Evolutionary conservation across 2,329 filamentous ascomycete genomes (phyloP).

Genomic region (Myriangium duriaei): DNA sequence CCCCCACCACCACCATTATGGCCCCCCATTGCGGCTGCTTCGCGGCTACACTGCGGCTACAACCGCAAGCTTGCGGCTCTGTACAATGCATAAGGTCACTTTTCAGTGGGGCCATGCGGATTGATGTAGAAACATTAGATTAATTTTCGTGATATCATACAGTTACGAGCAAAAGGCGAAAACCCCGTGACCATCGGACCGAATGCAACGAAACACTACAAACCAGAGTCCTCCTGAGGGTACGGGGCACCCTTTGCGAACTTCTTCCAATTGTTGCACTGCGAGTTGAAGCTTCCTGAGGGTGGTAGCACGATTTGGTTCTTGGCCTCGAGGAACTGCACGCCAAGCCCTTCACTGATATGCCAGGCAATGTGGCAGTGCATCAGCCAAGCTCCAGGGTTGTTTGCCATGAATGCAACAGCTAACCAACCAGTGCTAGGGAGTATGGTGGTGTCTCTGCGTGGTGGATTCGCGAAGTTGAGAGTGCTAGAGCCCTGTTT

Average conservation of each 20-base stretch:
- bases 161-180: no score
- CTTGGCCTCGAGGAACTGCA: constrained; percentile 40
- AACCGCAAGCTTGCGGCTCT: no score
- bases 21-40: no score
- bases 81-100: no score
- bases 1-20: no score
- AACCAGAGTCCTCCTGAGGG: constrained; percentile 28
- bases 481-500: constrained; percentile 19
- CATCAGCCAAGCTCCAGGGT: constrained; percentile 43
- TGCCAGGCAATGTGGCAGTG: constrained; percentile 47
- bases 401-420: constrained; percentile 39
- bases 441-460: constrained; percentile 38
- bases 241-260: constrained; percentile 23
- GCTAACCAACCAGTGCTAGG: constrained; percentile 35
- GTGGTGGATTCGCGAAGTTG: constrained; percentile 31
- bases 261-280: constrained; percentile 23
- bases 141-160: no score
- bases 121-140: no score
- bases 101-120: no score
- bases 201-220: constrained; percentile 19
- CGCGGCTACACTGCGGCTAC: no score
- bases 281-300: constrained; percentile 17
- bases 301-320: constrained; percentile 21
- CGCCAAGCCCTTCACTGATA: constrained; percentile 44
- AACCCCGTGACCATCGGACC: no score